Conservation (phyloP, 441 rosid genomes). For the Jatropha podagrica region DNA sequence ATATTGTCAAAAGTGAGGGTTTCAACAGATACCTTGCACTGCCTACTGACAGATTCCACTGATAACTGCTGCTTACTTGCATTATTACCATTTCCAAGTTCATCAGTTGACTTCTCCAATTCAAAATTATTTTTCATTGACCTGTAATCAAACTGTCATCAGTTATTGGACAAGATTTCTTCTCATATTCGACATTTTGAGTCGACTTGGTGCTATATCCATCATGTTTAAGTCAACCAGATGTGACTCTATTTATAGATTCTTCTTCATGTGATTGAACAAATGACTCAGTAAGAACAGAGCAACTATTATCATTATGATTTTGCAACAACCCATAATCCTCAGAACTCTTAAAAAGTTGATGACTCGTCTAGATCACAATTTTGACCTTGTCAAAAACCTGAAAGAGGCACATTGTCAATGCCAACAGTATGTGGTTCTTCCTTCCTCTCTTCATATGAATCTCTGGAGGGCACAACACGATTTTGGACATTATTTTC, state of each 20-base stretch:
- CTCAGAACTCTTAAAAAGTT: constrained; percentile 2
- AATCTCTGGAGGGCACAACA: not conserved
- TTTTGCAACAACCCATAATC: constrained; percentile 9
- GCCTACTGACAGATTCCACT: not conserved
- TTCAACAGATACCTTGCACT: not conserved
- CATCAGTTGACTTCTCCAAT: not conserved
- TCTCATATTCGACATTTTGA: not conserved
- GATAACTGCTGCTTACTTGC: not conserved
- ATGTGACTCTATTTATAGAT: not conserved
- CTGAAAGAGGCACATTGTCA: constrained; percentile 2
- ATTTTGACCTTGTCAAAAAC: not conserved
- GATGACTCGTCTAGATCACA: not conserved
- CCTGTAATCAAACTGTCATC: too few relatives aligned
- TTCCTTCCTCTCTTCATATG: constrained; percentile 23
- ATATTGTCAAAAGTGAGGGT: not conserved
- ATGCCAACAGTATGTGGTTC: constrained; percentile 12
- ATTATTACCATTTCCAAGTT: not conserved
- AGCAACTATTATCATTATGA: not conserved
- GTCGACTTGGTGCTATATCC: not conserved
- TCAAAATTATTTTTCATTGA: not conserved
- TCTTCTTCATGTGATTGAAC: constrained; percentile 6
- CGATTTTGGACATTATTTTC: constrained; percentile 5
- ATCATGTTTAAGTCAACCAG: constrained; percentile 6
- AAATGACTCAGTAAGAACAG: constrained; percentile 2
- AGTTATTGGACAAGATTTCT: not conserved